Base-by-base conservation (phyloP, 257 asterid genomes). In the Salvia splendens region DNA sequence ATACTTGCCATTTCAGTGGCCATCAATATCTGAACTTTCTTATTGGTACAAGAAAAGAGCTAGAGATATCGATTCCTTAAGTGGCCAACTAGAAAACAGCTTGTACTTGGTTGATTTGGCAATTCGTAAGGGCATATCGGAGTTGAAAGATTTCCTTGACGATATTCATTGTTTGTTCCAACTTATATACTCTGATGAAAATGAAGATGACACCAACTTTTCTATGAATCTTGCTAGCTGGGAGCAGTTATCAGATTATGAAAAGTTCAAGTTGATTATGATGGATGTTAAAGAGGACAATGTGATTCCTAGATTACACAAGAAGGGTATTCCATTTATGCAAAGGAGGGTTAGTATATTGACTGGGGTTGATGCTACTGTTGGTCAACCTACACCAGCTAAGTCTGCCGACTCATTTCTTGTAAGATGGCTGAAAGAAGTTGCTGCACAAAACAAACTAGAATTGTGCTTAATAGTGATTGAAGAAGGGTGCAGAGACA, bases 31-130 rank as follows among this genome's bases (percentile, higher is more conserved):
- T 71, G 95, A 83, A 68, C 97, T 94, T 48, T 80, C 89, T 48
- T 68, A 80, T 56, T 94, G 99, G 99, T 94, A 91, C 90, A 88
- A 78, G 83, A 84, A 80, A 77, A 79, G 99, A 83, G 95, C 96
- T 80, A 81, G 89, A 76, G 96, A 83, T 68, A 94, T 94, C 68
- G 99, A 94, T 75, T 64, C 81, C 73, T 81, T 85, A 32, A 94
- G 95, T 84, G 99, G 99, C 63, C 96, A 85, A 81, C 88, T 94
- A 12, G 96, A 94, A 55, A 94, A 89, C 69, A 83, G 86, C 79
- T 75, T 82, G 86, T 80, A 81, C 77, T 88, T 91, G 87, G 78
- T 94, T 82, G 96, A 94, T 69, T 82, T 84, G 76, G 99, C 96
- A 32, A 83, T 87, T 71, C 84, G 75, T 49, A 91, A 87, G 74